Evolutionary conservation across 2,329 filamentous ascomycete species (phyloP).

Genomic region (Sporothrix humicola): DNA sequence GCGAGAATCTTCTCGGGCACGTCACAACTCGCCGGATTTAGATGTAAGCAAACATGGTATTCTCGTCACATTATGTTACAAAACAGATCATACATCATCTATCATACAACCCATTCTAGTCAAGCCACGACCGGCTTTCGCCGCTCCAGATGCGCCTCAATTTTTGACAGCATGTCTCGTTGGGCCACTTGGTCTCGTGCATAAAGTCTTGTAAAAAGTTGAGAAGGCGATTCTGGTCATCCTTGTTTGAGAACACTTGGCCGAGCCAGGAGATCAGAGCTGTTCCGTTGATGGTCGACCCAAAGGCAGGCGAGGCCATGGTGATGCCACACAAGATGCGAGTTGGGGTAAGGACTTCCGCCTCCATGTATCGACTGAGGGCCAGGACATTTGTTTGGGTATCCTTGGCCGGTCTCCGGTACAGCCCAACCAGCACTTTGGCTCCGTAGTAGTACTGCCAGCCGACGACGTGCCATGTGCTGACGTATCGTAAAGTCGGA

Average conservation of each 20-base stretch:
- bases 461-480: conserved; percentile 3
- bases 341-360: not conserved
- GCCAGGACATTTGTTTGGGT: not conserved
- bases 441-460: conserved; percentile 10
- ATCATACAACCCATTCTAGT: not conserved
- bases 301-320: not conserved
- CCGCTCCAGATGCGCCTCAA: conserved; percentile 10
- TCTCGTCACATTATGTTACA: not conserved
- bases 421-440: not conserved
- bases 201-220: not conserved
- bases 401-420: not conserved
- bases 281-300: conserved; percentile 3
- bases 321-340: conserved; percentile 11
- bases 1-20: not conserved
- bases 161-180: not conserved
- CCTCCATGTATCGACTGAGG: conserved; percentile 3
- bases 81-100: not conserved
- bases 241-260: not conserved
- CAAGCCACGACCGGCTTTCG: not conserved
- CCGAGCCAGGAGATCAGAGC: not conserved
- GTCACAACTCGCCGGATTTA: not conserved
- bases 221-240: not conserved
- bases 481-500: not conserved
- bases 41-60: not conserved
- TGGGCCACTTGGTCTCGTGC: not conserved